Base-by-base conservation (phyloP, 495 filamentous ascomycete species). In the Trichocladium antarcticum region DNA sequence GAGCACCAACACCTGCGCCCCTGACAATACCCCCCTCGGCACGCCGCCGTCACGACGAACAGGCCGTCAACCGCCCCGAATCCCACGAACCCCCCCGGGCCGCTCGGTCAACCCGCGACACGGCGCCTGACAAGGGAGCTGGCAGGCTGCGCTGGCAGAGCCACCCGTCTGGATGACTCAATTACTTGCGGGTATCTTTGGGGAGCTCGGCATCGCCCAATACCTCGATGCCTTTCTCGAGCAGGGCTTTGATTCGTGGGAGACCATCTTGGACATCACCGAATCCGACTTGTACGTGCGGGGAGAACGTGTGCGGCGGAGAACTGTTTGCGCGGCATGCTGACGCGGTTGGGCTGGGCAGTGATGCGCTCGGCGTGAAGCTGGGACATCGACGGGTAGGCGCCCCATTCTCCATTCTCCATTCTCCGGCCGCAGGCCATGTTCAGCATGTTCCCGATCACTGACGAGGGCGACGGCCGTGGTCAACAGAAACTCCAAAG, bases 191-290 rank as follows among this genome's bases (percentile, higher is more conserved):
- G 62, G 64, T 6, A 73, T 79, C 35, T 74, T 89, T 59, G 75
- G 74, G 61, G 82, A 82, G 70, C 68, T 88, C 63, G 84, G 83
- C 54, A 76, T 89, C 59, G 69, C 72, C 62, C 79, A 85, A 61
- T 89, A 89, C 62, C 73, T 84, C 47, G 72, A 81, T 45, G 61
- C 62, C 51, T 83, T 89, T 54, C 59, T 84, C 21, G 77, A 81
- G 15, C 83, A 87, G 60, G 84, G 84, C 16, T 89, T 89, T 57
- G 84, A 89, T 63, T 79, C 78, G 32, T 89, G 84, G 84, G 82
- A 87, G 31, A 85, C 82, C 5, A 75, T 88, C 37, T 66, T 85
- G 44, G 84, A 88, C 45, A 86, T 89, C 39, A 86, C 82, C 37
- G 84, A 89, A 63, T 80, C 83, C 34, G 84, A 89, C 64, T 70